Base-by-base conservation (phyloP, 2,329 filamentous ascomycete species). In the Didymellaceae sp. region DNA sequence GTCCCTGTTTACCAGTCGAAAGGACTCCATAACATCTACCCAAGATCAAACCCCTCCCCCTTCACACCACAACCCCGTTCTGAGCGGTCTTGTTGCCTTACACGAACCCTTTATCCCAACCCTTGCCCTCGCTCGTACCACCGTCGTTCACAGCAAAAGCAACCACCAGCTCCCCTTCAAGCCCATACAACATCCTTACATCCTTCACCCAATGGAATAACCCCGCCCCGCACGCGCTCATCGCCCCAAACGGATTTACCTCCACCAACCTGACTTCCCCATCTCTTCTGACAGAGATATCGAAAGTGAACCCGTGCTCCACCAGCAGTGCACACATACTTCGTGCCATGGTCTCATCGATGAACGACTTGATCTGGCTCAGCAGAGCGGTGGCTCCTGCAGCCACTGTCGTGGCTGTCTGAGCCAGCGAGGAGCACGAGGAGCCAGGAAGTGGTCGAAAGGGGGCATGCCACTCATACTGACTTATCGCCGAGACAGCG, bases 191-290 rank as follows among this genome's bases (percentile, higher is more conserved):
- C n/a, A 39, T 6, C 20, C 14, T 26, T 14, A 21, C 62, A 58
- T 80, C 74, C 7, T 56, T 63, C 0, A 76, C 57, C 77, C 77
- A 80, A 11, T 80, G 72, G 52, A 78, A 81, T 20, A 80, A 58
- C 55, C 75, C 79, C 20, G 73, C 75, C 6, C 78, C 76, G 62
- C 76, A 79, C 3, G 70, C 72, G 17, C 74, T 77, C 54, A 74
- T 66, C 2, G 69, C 72, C 0, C 78, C 77, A 57, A 80, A 80
- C 1, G 69, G 71, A 47, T 78, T 43, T 2, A 38, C 14, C 5
- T 37, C 37, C 5, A 49, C 26, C 5, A 49, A 21, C 14, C 25
- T 31, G n/a, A 44, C 39, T 8, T 9, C 21, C 8, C 25, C 21
- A 8, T 33, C 26, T 1, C 11, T 3, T 13, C 38, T 26, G 20